Base-by-base conservation (phyloP, 495 filamentous ascomycete species). In the Aspergillus homomorphus region DNA sequence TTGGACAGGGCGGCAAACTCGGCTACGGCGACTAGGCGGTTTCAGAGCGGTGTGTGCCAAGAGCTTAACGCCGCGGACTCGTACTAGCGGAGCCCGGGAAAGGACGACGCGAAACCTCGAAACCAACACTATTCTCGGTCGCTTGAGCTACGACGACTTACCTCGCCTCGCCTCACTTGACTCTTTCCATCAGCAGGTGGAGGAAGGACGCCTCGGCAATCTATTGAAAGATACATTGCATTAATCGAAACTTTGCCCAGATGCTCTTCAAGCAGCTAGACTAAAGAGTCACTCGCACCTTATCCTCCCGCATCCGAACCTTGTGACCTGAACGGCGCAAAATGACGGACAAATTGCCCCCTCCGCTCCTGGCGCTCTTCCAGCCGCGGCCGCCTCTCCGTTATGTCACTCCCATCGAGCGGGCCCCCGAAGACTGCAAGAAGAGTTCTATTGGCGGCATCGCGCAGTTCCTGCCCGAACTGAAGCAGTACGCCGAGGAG, bases 321-420 rank as follows among this genome's bases (percentile, higher is more conserved):
- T 45, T 54, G 41, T 45, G 21, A 54, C 51, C 58, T 56, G 46
- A 51, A 53, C 56, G 51, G 33, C 49, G 54, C 56, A 80, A 51
- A 33, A 98, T 97, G 93, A 98, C 93, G 8, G 92, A 96, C 80
- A 91, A 93, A 73, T 87, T 98, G 8, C 93, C 93, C 51, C 90
- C 89, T 50, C 92, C 93, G 61, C 84, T 98, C 30, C 83, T 97
- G 66, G 89, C 89, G 63, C 90, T 98, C 57, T 98, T 98, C 76
- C 88, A 92, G 66, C 90, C 94, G 59, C 89, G 94, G 28, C 94
- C 95, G 50, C 87, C 93, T 52, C 79, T 98, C 61, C 89, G 92
- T 72, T 98, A 89, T 80, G 84, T 96, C 48, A 87, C 90, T 46
- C 90, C 91, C 7, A 78, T 76, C 65, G 93, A 96, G 71, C 83